Evolutionary conservation across 2,329 filamentous ascomycete species (phyloP).

Genomic region (Fusarium xylarioides): DNA sequence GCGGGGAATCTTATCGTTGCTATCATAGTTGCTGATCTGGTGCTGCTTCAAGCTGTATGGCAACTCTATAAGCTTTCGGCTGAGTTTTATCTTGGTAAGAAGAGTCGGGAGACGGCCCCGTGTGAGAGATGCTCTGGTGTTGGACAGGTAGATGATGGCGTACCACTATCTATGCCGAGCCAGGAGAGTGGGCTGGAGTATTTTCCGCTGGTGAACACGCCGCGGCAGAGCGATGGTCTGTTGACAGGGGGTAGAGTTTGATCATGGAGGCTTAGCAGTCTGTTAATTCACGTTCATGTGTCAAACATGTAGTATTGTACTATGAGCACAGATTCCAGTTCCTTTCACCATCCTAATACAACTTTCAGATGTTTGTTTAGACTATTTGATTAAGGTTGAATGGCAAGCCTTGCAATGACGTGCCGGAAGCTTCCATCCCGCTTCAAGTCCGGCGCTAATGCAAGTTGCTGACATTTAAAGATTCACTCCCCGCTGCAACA

Average conservation of each 20-base stretch:
- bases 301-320: neutral
- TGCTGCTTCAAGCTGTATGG: neutral
- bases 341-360: no score
- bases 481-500: neutral
- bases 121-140: neutral
- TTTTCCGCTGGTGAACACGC: neutral
- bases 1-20: neutral
- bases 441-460: neutral
- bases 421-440: neutral
- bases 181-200: neutral
- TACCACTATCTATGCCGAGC: neutral
- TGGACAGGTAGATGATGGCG: neutral
- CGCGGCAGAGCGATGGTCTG: neutral
- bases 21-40: neutral
- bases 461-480: neutral
- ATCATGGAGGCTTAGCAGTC: neutral
- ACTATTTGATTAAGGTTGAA: neutral
- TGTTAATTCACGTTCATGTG: neutral
- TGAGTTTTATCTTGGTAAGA: neutral
- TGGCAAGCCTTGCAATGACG: neutral
- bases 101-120: neutral
- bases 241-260: neutral
- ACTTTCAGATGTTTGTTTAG: no score
- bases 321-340: no score
- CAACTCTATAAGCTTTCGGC: neutral